Conservation (phyloP, 1,139 yeast species). For the Spencermartinsiella ligniputridi region DNA sequence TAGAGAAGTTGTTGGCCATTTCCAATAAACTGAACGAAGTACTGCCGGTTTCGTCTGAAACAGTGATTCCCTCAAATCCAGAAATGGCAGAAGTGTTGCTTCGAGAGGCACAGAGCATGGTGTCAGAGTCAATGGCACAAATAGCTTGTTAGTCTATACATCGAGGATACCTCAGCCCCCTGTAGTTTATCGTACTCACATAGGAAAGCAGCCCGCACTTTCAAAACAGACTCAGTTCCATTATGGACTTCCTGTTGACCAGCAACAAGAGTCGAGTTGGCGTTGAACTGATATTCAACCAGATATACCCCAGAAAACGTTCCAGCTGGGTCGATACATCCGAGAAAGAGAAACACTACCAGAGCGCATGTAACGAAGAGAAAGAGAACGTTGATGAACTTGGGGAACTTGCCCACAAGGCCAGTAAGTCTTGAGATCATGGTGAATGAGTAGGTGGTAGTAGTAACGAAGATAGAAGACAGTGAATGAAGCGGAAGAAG, state of each 20-base stretch:
- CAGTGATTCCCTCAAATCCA: slow-evolving; percentile 32
- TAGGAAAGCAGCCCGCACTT: slow-evolving; percentile 47
- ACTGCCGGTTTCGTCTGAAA: slow-evolving; percentile 32
- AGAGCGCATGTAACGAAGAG: slow-evolving; percentile 41
- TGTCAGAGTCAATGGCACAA: slow-evolving; percentile 6
- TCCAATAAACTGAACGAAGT: slow-evolving; percentile 39
- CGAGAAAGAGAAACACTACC: slow-evolving; percentile 49
- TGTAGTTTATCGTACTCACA: no score
- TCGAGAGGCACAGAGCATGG: slow-evolving; percentile 6
- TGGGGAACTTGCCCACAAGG: slow-evolving; percentile 21
- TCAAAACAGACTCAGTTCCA: slow-evolving; percentile 31
- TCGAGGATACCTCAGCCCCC: no score
- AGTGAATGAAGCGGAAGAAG: no score
- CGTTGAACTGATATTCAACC: slow-evolving; percentile 44
- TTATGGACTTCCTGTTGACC: slow-evolving; percentile 24
- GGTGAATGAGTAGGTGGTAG: no score
- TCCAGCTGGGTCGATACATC: slow-evolving; percentile 42
- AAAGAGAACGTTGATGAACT: slow-evolving; percentile 23
- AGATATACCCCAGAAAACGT: slow-evolving; percentile 47
- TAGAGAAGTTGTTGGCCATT: slow-evolving; percentile 42
- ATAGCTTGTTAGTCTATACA: slow-evolving; percentile 2
- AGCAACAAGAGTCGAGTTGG: slow-evolving; percentile 38
- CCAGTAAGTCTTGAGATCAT: no score
- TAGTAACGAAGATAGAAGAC: no score
- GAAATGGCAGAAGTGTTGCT: slow-evolving; percentile 21